phyloP scores from a whole-genome alignment of 768 basidiomycete species.

The Daedaleopsis sinensis region DNA sequence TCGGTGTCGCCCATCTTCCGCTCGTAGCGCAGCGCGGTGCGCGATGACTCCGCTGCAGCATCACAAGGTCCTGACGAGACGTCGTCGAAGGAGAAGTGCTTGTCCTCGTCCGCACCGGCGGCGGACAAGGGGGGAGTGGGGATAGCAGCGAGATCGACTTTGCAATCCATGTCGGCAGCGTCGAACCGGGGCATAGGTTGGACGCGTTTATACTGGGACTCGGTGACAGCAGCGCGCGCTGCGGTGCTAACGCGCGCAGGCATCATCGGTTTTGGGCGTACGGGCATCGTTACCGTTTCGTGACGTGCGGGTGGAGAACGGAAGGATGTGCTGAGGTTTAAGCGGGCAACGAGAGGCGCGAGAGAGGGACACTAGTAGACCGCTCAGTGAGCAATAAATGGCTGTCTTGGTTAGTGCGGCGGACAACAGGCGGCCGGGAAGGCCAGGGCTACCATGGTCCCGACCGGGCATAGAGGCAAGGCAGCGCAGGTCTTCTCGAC shows the following conservation, averaged over 20 bases:
- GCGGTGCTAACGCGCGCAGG: background rate
- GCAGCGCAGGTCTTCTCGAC: constrained; percentile 3
- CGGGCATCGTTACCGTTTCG: constrained; percentile 1
- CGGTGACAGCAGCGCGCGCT: background rate
- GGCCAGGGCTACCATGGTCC: background rate
- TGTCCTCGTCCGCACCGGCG: constrained; percentile 7
- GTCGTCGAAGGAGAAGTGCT: constrained; percentile 3
- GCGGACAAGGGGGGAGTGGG: constrained; percentile 26
- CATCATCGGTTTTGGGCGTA: constrained; percentile 3
- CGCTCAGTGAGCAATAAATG: constrained; percentile 11
- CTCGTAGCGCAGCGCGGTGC: constrained; percentile 35
- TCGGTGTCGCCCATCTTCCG: constrained; percentile 76
- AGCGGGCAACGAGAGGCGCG: background rate
- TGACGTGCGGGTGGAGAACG: constrained; percentile 7
- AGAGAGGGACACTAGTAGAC: background rate
- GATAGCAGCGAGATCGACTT: constrained; percentile 5
- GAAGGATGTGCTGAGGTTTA: background rate
- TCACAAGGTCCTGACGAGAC: background rate
- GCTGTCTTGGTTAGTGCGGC: constrained; percentile 5
- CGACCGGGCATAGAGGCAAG: background rate
- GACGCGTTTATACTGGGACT: background rate
- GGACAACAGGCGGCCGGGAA: background rate
- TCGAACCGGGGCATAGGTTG: background rate
- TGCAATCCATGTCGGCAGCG: constrained; percentile 4
- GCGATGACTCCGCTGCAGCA: background rate